Conservation (phyloP, 139 green algal genomes). For the Chlorella ohadii region DNA sequence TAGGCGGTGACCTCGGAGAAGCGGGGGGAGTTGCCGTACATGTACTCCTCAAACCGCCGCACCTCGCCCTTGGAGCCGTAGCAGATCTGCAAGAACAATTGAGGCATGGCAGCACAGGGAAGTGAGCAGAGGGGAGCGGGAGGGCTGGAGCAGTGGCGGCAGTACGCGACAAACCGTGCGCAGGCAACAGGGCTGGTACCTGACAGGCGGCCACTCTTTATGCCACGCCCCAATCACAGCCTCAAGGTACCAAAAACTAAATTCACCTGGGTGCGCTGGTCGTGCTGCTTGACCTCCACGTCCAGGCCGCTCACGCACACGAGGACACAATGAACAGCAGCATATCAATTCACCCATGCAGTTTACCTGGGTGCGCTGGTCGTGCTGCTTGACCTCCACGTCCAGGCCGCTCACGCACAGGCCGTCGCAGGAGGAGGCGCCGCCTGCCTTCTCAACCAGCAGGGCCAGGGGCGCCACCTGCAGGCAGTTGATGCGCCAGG, state of each 20-base stretch:
- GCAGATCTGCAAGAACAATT: constrained; percentile 86
- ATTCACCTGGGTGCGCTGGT: constrained; percentile 83
- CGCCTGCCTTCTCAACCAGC: constrained; percentile 84
- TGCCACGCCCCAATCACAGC: too few relatives aligned
- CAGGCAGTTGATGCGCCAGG: too few relatives aligned
- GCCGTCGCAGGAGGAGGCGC: constrained; percentile 82
- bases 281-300: constrained; percentile 77
- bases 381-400: constrained; percentile 77
- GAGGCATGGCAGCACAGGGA: too few relatives aligned
- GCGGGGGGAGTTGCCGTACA: constrained; percentile 77
- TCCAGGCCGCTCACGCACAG: constrained; percentile 82
- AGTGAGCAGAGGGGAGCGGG: too few relatives aligned
- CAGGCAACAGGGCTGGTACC: too few relatives aligned
- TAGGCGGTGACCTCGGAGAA: constrained; percentile 57
- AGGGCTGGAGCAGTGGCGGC: too few relatives aligned
- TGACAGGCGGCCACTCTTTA: too few relatives aligned
- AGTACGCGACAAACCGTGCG: too few relatives aligned
- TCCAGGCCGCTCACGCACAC: constrained; percentile 82
- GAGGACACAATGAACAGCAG: too few relatives aligned
- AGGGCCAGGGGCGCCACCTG: constrained; percentile 82
- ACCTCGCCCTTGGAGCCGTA: constrained; percentile 88
- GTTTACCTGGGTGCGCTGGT: constrained; percentile 76
- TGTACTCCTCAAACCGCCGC: constrained; percentile 89
- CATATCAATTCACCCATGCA: too few relatives aligned
- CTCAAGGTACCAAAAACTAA: too few relatives aligned